These are phyloP conservation scores for barrel medic (Medicago truncatula) DNA, from an alignment of 306 rosid genomes.

Conservation along the genomic window MtrunA17r5.0-ANR NC_053046.1:39922001-39922500, in stretches of 20 bases:
- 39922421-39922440: not conserved
- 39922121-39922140: slow-evolving; percentile 30
- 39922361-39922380: slow-evolving; percentile 40
- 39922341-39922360: slow-evolving; percentile 48
- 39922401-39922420: slow-evolving; percentile 16
- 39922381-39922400: slow-evolving; percentile 4
- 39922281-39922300: slow-evolving; percentile 28
- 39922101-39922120: slow-evolving; percentile 11
- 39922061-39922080: not conserved
- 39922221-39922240: not conserved
- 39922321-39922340: slow-evolving; percentile 24
- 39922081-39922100: slow-evolving; percentile 34
- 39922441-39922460: slow-evolving; percentile 17
- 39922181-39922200: slow-evolving; percentile 35
- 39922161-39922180: slow-evolving; percentile 31
- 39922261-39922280: slow-evolving; percentile 24
- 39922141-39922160: slow-evolving; percentile 24
- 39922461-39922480: slow-evolving; percentile 16
- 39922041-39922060: slow-evolving; percentile 50
- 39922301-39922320: slow-evolving; percentile 44
- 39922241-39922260: slow-evolving; percentile 2
- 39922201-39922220: slow-evolving; percentile 26
- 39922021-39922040: slow-evolving; percentile 47
- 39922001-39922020: slow-evolving; percentile 35
- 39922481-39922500: slow-evolving; percentile 47